Conservation (phyloP, 345 rosid species). For the Citrus hindsii region DNA sequence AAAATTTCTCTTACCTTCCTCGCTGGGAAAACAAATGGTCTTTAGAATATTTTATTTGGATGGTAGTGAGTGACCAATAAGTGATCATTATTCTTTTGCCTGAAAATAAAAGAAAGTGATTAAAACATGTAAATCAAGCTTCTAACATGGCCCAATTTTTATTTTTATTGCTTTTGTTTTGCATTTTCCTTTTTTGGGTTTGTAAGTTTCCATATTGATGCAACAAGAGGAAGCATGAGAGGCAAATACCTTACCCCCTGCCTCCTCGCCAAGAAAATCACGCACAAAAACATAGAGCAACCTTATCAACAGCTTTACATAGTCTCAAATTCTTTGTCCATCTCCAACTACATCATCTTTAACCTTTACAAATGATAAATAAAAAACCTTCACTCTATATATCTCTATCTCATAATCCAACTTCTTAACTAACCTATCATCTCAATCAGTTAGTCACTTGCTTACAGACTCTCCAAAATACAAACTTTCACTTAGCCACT, state of each 20-base stretch:
- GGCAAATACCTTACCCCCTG: conserved; percentile 90
- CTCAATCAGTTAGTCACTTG: no score
- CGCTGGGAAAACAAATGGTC: conserved; percentile 20
- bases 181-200: conserved; percentile 23
- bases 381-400: no score
- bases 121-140: background rate
- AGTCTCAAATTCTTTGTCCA: no score
- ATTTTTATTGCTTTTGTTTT: conserved; percentile 4
- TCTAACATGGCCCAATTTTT: conserved; percentile 9
- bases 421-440: no score
- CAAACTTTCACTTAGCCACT: no score
- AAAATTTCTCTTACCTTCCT: conserved; percentile 11
- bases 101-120: conserved; percentile 48
- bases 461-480: no score
- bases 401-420: no score
- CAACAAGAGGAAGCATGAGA: conserved; percentile 86
- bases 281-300: no score
- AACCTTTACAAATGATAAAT: no score
- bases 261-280: conserved; percentile 24
- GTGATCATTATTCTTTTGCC: conserved; percentile 20
- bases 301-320: no score
- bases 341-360: no score
- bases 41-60: conserved; percentile 15
- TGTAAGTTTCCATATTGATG: conserved; percentile 31
- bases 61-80: conserved; percentile 22